Percentiles rank a stretch among this genome's conserved stretches.
Conservation (phyloP, 75 land plant genomes). For the Sequoiadendron giganteum region DNA sequence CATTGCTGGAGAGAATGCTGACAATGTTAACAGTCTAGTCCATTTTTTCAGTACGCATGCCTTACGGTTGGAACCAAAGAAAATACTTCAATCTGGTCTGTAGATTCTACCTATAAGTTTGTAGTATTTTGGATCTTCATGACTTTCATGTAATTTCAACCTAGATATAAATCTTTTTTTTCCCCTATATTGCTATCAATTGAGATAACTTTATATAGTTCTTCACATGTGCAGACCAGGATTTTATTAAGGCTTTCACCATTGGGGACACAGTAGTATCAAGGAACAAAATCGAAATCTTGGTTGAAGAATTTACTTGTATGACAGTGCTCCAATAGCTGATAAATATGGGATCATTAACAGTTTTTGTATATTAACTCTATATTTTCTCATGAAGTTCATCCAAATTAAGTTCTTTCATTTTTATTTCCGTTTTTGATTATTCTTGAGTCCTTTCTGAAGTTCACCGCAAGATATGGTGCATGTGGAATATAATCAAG, state of each 20-base stretch:
- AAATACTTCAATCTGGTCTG: constrained; percentile 24
- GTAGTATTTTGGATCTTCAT: neutral
- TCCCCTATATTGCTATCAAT: too few species aligned
- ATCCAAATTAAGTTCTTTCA: neutral
- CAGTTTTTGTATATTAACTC: neutral
- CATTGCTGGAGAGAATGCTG: constrained; percentile 19
- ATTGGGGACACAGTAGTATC: constrained; percentile 22
- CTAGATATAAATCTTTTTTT: neutral
- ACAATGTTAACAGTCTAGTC: constrained; percentile 22
- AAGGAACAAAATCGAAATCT: constrained; percentile 26
- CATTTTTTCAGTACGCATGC: constrained; percentile 17
- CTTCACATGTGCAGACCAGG: constrained; percentile 19
- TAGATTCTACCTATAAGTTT: neutral
- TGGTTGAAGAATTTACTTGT: constrained; percentile 34
- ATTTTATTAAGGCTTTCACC: constrained; percentile 34
- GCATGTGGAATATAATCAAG: neutral
- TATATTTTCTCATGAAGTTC: neutral
- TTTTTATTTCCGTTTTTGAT: neutral
- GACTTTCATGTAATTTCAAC: neutral
- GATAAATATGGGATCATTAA: neutral
- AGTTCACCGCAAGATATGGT: neutral
- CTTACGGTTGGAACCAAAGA: constrained; percentile 24
- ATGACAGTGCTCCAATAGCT: neutral
- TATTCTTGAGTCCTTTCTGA: neutral
- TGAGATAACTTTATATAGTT: neutral